Conservation (phyloP, 1,139 yeast species). For the Hemisphaericaspora lyxosophila region DNA sequence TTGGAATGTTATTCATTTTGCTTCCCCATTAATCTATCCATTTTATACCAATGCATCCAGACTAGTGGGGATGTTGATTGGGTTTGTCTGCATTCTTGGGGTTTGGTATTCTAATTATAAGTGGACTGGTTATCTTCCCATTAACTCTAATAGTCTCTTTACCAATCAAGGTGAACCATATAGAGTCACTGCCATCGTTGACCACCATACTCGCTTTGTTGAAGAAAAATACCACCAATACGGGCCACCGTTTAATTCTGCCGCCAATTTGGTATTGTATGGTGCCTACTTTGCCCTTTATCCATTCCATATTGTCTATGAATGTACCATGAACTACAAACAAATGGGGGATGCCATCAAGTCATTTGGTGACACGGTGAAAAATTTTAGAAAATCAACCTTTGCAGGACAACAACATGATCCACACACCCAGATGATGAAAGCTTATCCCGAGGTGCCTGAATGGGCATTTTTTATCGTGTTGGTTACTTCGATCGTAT, state of each 20-base stretch:
- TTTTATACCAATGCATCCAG: conserved; percentile 45
- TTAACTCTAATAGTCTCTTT: conserved; percentile 45
- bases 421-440: conserved; percentile 58
- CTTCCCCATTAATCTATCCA: conserved; percentile 38
- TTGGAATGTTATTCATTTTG: conserved; percentile 38
- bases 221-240: conserved; percentile 39
- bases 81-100: conserved; percentile 41
- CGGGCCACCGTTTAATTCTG: conserved; percentile 48
- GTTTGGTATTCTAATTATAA: conserved; percentile 52
- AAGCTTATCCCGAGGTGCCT: conserved; percentile 58
- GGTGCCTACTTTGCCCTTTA: conserved; percentile 60
- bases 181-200: conserved; percentile 41
- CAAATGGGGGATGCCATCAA: conserved; percentile 16
- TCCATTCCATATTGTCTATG: conserved; percentile 55
- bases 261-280: conserved; percentile 46
- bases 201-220: conserved; percentile 38
- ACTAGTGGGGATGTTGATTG: conserved; percentile 44
- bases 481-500: conserved; percentile 46
- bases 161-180: conserved; percentile 49
- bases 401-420: conserved; percentile 37
- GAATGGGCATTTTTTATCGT: conserved; percentile 57
- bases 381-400: conserved; percentile 14
- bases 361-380: conserved; percentile 10
- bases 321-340: conserved; percentile 30
- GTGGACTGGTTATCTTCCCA: conserved; percentile 55